phyloP scores from a whole-genome alignment of 2,329 filamentous ascomycete species.

The Talaromyces albobiverticillius region DNA sequence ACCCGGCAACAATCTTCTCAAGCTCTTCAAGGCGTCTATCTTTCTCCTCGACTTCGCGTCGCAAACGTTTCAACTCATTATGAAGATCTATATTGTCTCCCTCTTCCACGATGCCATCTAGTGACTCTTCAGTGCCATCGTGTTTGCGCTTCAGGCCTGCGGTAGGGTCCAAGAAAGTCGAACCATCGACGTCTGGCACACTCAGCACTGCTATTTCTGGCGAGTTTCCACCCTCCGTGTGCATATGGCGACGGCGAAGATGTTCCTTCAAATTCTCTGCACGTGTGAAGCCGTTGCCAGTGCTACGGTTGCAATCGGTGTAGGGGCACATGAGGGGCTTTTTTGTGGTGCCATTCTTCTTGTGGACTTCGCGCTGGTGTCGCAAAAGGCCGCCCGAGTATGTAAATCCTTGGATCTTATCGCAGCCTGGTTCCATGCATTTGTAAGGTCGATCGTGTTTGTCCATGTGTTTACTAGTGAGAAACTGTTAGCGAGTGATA shows the following conservation, averaged over 20 bases:
- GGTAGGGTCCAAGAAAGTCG: slow-evolving; percentile 26
- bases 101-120: slow-evolving; percentile 31
- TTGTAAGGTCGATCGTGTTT: slow-evolving; percentile 94
- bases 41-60: slow-evolving; percentile 62
- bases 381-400: slow-evolving; percentile 87
- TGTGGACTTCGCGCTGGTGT: slow-evolving; percentile 91
- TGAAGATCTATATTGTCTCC: slow-evolving; percentile 50
- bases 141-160: slow-evolving; percentile 32
- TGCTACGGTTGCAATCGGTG: slow-evolving; percentile 81
- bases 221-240: slow-evolving; percentile 34
- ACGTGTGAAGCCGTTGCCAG: slow-evolving; percentile 84
- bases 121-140: slow-evolving; percentile 12
- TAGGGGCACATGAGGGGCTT: slow-evolving; percentile 85
- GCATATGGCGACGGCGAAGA: slow-evolving; percentile 79
- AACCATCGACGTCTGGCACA: slow-evolving; percentile 29
- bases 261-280: slow-evolving; percentile 95
- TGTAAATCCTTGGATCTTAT: slow-evolving; percentile 90
- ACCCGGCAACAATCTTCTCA: slow-evolving; percentile 35
- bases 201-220: slow-evolving; percentile 30
- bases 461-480: slow-evolving; percentile 88
- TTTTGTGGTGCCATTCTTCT: slow-evolving; percentile 82
- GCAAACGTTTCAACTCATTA: slow-evolving; percentile 64
- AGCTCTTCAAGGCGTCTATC: slow-evolving; percentile 42
- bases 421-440: slow-evolving; percentile 76
- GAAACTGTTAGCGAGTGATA: slow-evolving; percentile 8